phyloP scores from a whole-genome alignment of 163 green algal genomes.

The Chlamydomonas reinhardtii region DNA sequence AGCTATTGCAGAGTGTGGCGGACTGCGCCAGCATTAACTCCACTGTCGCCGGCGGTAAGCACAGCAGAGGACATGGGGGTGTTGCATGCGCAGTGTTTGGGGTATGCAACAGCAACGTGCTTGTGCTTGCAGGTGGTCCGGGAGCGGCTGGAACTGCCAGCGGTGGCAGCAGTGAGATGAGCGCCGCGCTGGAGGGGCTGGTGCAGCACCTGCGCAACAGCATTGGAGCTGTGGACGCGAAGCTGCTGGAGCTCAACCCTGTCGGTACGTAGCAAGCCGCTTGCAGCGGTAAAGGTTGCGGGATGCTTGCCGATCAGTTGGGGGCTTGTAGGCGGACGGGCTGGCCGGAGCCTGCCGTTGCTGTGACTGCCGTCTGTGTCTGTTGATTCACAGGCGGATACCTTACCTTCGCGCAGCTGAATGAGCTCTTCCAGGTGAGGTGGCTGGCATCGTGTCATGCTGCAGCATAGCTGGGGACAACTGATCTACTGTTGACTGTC shows the following conservation, averaged over 20 bases:
- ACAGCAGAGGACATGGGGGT: too few relatives aligned
- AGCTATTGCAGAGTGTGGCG: conserved; percentile 11
- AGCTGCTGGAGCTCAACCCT: conserved; percentile 32
- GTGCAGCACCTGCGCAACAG: conserved; percentile 30
- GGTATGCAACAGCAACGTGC: too few relatives aligned
- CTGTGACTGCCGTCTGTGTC: too few relatives aligned
- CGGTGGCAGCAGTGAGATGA: background rate
- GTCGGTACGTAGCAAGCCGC: background rate
- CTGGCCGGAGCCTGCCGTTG: too few relatives aligned
- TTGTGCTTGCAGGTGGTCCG: background rate
- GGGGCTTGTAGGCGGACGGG: too few relatives aligned
- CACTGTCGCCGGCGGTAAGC: background rate
- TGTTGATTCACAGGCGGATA: conserved; percentile 16
- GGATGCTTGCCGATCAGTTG: background rate
- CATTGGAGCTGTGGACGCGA: background rate
- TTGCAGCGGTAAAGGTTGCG: background rate
- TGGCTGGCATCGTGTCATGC: too few relatives aligned
- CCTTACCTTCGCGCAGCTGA: conserved; percentile 34
- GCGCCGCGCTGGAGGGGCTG: background rate
- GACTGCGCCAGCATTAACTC: conserved; percentile 31
- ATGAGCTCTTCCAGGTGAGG: conserved; percentile 39
- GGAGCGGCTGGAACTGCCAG: too few relatives aligned
- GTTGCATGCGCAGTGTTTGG: too few relatives aligned
- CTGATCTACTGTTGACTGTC: too few relatives aligned
- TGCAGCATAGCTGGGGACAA: too few relatives aligned